Base-by-base conservation (phyloP, 202 grass and related monocot species). In the Eragrostis tef region DNA sequence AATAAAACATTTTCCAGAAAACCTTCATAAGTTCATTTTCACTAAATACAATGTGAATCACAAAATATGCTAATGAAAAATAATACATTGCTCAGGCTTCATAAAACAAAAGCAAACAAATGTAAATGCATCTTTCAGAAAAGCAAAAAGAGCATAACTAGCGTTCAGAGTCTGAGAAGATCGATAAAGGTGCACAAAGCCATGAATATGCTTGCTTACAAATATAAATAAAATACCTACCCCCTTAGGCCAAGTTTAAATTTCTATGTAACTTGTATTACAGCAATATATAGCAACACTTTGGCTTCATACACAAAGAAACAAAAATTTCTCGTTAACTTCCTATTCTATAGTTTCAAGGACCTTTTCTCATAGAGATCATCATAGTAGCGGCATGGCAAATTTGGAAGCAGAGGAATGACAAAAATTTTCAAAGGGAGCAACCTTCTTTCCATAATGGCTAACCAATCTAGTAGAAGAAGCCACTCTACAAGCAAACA, bases 31-130 rank as follows among this genome's bases (percentile, higher is more conserved):
- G 42, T 49, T 79, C 68, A 88, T 61, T 34, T 50, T 73, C 57
- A 79, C 27, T n/a, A 74, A 26, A 59, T 71, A 39, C 14, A 31
- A 79, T 44, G 19, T 64, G 70, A 54, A 61, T 25, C 46, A 65
- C 11, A 80, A 64, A 7, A 72, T 29, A 74, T 71, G 67, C 42
- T 29, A 72, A 73, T 73, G 65, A 17, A 82, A 81, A 67, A 46
- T 52, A 62, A 60, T 70, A 29, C 51, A 69, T 16, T 8, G 31
- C 7, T 64, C 67, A 75, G 14, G 52, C 43, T 52, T 77, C 63
- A 80, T 59, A 65, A 67, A 80, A 72, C 14, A 73, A 79, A 79
- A 20, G 21, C 26, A 70, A 1, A 62, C 13, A 67, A 26, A 67
- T 51, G 20, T 63, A 52, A 5, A 11, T 64, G 47, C 53, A 34